Evolutionary conservation across 192 early-diverging fungal genomes (phyloP), one percentile per base, ranked within the genome.

Genomic region (Linnemannia zychae): DNA sequence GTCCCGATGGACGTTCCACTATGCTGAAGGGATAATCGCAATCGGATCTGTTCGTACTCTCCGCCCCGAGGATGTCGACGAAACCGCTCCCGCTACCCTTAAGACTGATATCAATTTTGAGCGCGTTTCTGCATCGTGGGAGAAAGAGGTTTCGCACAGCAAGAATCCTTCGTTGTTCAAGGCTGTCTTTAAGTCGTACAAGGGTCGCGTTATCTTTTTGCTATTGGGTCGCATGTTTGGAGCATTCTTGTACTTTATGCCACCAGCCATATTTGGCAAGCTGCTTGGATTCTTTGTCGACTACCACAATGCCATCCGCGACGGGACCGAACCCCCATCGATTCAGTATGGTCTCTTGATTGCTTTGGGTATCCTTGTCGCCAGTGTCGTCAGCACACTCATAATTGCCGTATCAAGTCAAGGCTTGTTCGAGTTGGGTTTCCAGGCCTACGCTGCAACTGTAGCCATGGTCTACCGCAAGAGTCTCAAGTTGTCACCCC

Each of bases 391-490:
- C 17, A 18, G 18, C 36, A 48, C 77, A 0, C 1, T 79, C 5
- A 1, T 79, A 7, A 18, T 72, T n/a, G 53, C 28, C 3, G 17
- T 33, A 20, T 31, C 18, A 9, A 34, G 34, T 47, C 17, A 16
- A 37, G 50, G 33, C 13, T 31, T n/a, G 71, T 90, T 94, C 70
- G 90, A 90, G 34, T 90, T 89, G 7, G 92, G 92, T 47, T 91
- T 94, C 89, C 90, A 90, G 33, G 79, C 91, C 24, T 92, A 92
- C 73, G 89, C 94, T 1, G 94, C 93, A 13, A 80, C 94, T 34
- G 89, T 93, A 16, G 89, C 94, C 0, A 92, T 94, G 48, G 93
- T 98, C 46, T 98, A 97, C 81, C 88, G 88, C 28, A 98, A 97
- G 87, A 87, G 94, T 17, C 84, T 98, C 65, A 57, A 87, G 4